Conservation (phyloP, 1,139 yeast genomes). For the Suhomyces bokatorum region DNA sequence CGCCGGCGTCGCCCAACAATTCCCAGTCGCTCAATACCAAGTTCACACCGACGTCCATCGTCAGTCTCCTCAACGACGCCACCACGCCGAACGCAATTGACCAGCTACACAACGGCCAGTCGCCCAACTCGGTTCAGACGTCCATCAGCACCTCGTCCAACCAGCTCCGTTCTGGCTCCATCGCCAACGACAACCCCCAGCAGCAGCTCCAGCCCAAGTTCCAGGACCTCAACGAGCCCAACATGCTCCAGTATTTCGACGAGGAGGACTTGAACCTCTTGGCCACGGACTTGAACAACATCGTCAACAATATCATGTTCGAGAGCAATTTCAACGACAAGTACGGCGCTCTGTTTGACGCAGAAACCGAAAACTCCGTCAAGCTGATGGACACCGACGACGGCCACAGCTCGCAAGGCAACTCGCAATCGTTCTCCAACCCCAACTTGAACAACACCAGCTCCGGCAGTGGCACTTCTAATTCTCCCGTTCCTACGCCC, state of each 20-base stretch:
- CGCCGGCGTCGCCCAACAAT: slow-evolving; percentile 1
- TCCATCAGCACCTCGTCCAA: slow-evolving; percentile 3
- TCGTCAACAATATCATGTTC: slow-evolving; percentile 43
- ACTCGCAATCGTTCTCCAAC: not conserved
- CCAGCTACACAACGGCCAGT: slow-evolving; percentile 7
- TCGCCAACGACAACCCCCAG: not conserved
- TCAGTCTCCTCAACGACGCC: slow-evolving; percentile 20
- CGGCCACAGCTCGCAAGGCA: not conserved
- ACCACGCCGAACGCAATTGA: slow-evolving; percentile 12
- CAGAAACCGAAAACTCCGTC: slow-evolving; percentile 6
- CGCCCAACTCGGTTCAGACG: slow-evolving; percentile 9
- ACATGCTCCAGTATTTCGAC: slow-evolving; percentile 24
- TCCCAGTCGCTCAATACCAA: slow-evolving; percentile 1
- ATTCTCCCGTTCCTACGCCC: not conserved
- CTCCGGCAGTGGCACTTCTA: not conserved
- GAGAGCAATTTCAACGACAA: slow-evolving; percentile 32
- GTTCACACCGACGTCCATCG: slow-evolving; percentile 20
- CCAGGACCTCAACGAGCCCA: not conserved
- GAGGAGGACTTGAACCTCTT: slow-evolving; percentile 39
- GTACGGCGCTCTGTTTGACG: slow-evolving; percentile 5
- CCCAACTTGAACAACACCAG: not conserved
- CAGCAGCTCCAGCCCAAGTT: not conserved
- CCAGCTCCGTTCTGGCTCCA: not conserved
- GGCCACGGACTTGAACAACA: slow-evolving; percentile 44
- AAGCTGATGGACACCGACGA: slow-evolving; percentile 7